Base-by-base conservation (phyloP, 108 stramenopile genomes). In the Pseudonitzschia multistriata region DNA sequence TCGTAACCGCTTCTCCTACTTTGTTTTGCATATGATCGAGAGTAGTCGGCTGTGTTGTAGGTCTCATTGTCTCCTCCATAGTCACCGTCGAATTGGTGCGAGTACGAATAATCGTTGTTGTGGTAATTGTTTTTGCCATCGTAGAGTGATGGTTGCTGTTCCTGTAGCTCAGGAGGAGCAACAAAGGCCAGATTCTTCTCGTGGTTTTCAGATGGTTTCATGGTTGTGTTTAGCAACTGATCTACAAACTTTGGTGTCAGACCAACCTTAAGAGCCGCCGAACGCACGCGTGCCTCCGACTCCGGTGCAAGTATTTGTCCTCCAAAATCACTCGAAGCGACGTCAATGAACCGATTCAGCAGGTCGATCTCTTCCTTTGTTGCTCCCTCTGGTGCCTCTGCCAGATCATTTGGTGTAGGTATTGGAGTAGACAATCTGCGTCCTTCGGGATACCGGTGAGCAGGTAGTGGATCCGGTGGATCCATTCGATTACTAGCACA, bases 291-390 rank as follows among this genome's bases (percentile, higher is more conserved):
- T 34, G 48, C 22, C 54, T 78, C 77, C 5, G 77, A 71, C 15
- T 78, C 71, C 19, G 71, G 66, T 17, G 62, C 55, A 13, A 78
- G 71, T 54, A 36, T 48, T 30, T 72, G 71, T 34, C 77, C 77
- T 34, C 64, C 71, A 40, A 67, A 67, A 33, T 78, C 67, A 45
- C 55, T 66, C 0, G 77, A 54, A 1, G 77, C 62, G 14, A 78
- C 71, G 24, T 78, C 69, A 52, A 78, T 78, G 48, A 78, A 78
- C 15, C 71, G 70, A 55, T 78, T 67, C 57, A 78, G 37, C 33
- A 78, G 52, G 19, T 78, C 67, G 29, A 78, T 28, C 13, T 78
- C 71, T 62, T 78, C 77, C 34, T 59, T 35, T 3, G 71, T 62
- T 5, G 69, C 62, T 27, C 77, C 77, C 67, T 78, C 77, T n/a